Evolutionary conservation across 2,329 filamentous ascomycete genomes (phyloP).

Genomic region (Tothia fuscella): DNA sequence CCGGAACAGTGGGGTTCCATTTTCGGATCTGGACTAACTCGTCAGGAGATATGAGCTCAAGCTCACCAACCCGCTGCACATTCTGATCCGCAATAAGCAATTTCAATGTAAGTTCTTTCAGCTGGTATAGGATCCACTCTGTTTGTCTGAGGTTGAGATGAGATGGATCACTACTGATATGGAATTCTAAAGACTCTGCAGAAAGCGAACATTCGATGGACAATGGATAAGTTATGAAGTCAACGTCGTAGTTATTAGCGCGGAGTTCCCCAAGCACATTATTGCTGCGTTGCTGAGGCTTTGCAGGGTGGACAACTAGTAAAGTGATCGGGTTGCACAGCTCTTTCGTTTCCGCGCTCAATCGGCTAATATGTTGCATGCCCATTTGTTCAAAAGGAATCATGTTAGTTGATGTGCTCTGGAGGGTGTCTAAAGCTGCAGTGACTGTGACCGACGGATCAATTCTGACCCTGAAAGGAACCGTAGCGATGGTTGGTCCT

Average conservation of each 20-base stretch:
- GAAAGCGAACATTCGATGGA: neutral
- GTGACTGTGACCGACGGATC: constrained; percentile 30
- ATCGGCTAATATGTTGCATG: constrained; percentile 44
- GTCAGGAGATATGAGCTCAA: neutral
- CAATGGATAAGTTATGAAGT: neutral
- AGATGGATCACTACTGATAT: too few relatives aligned
- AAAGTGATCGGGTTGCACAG: constrained; percentile 23
- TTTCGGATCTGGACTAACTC: neutral
- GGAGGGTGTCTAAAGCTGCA: constrained; percentile 45
- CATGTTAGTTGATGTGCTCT: constrained; percentile 42
- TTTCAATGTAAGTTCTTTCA: neutral
- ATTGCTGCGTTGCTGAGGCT: neutral
- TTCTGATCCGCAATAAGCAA: neutral
- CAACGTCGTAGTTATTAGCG: neutral
- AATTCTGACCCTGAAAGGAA: constrained; percentile 54
- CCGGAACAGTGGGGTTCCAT: neutral
- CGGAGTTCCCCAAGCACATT: neutral
- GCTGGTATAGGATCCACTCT: neutral
- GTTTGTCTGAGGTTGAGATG: too few relatives aligned
- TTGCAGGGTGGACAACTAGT: constrained; percentile 25
- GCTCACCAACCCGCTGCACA: neutral
- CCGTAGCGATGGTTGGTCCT: constrained; percentile 66
- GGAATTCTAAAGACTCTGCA: neutral
- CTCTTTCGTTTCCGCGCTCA: constrained; percentile 23
- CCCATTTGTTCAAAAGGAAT: constrained; percentile 55